A percentile compares a stretch with the other conserved stretches of the same genome.
Evolutionary conservation across 495 filamentous ascomycete species (phyloP).

Genomic region (Astrothelium macrocarpum): DNA sequence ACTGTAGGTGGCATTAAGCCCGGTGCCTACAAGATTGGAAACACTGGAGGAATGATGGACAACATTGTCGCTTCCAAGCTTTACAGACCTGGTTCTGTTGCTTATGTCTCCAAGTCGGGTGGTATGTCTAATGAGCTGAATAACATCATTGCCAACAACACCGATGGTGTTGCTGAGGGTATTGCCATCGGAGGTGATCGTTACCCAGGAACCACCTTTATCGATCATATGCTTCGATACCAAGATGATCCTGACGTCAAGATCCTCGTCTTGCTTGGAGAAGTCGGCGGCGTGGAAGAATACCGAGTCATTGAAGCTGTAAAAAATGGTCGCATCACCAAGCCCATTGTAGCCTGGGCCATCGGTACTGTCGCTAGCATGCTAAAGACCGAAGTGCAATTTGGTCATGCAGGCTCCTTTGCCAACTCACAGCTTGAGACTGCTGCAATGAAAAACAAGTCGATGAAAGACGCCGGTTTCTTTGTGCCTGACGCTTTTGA

Average conservation of each 20-base stretch:
- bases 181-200: slow-evolving; percentile 98
- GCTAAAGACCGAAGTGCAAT: slow-evolving; percentile 99
- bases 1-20: slow-evolving; percentile 99
- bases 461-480: slow-evolving; percentile 90
- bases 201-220: slow-evolving; percentile 98
- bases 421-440: slow-evolving; percentile 99
- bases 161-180: slow-evolving; percentile 97
- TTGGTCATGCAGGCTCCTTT: slow-evolving; percentile 96
- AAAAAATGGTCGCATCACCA: slow-evolving; percentile 86
- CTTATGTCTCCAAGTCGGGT: slow-evolving; percentile 98
- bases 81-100: slow-evolving; percentile 96
- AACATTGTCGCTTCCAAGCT: slow-evolving; percentile 99
- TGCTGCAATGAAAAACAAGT: slow-evolving; percentile 88
- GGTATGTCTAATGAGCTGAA: slow-evolving; percentile 99
- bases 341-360: slow-evolving; percentile 98
- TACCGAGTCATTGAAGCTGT: slow-evolving; percentile 98
- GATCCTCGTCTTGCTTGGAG: slow-evolving; percentile 89
- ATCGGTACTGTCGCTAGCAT: slow-evolving; percentile 98
- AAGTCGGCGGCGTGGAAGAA: slow-evolving; percentile 98
- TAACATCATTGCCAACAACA: slow-evolving; percentile 94
- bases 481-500: slow-evolving; percentile 94
- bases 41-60: slow-evolving; percentile 99
- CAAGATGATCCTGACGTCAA: slow-evolving; percentile 94
- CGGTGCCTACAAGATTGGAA: slow-evolving; percentile 97
- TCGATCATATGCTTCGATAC: slow-evolving; percentile 93